These are phyloP conservation scores for Xylaria nigripes DNA, from an alignment of 495 filamentous ascomycete species.

Conservation along the genomic window DNA sequence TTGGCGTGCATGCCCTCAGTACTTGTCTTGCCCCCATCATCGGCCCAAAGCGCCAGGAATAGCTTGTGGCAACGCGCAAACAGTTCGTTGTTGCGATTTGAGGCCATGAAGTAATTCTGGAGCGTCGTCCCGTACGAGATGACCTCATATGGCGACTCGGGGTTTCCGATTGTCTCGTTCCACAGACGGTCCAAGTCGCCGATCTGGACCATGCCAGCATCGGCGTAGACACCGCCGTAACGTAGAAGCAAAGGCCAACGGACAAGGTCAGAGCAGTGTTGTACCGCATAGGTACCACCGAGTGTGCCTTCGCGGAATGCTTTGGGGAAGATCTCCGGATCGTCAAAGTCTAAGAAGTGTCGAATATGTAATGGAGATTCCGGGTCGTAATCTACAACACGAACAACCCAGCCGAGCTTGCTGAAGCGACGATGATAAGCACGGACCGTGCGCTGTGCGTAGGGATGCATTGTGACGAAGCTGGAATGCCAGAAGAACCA, in stretches of 20 bases:
- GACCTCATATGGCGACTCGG: conserved; percentile 37
- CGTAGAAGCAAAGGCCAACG: conserved; percentile 44
- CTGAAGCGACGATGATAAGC: conserved; percentile 46
- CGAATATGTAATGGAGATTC: conserved; percentile 36
- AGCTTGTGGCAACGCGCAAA: conserved; percentile 42
- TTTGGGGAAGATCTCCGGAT: conserved; percentile 34
- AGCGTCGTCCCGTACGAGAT: conserved; percentile 31
- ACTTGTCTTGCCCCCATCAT: conserved; percentile 32
- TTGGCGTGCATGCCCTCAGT: conserved; percentile 44
- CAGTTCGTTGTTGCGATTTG: conserved; percentile 33
- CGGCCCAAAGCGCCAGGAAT: conserved; percentile 38
- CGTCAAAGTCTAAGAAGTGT: conserved; percentile 38
- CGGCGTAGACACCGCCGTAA: conserved; percentile 49
- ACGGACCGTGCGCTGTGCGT: conserved; percentile 43
- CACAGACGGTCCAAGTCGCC: conserved; percentile 46
- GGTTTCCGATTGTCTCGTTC: conserved; percentile 36
- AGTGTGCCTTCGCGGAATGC: conserved; percentile 41
- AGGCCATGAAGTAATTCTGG: conserved; percentile 42
- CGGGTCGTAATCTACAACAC: conserved; percentile 38
- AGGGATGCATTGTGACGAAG: conserved; percentile 31
- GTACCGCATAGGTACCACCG: conserved; percentile 37
- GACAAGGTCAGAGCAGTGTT: conserved; percentile 49
- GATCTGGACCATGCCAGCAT: conserved; percentile 47
- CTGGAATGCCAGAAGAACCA: conserved; percentile 50
- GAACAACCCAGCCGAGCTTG: conserved; percentile 42